These are phyloP conservation scores for Termitomyces sp. DNA, from an alignment of 768 basidiomycete species.

Conservation along the genomic window DNA sequence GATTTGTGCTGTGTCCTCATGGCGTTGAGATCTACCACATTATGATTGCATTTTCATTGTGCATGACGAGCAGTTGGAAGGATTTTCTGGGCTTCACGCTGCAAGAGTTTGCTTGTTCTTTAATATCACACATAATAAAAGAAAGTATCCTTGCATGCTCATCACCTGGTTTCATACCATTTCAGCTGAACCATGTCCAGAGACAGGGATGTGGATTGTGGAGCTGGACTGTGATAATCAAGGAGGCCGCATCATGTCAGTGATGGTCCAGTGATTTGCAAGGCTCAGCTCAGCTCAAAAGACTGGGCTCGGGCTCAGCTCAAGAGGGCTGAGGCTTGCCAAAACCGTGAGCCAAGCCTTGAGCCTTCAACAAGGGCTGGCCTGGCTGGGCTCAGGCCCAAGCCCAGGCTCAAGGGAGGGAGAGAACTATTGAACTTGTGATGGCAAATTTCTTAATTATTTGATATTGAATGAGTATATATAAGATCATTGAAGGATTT, in stretches of 20 bases:
- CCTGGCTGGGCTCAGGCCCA: too few species aligned
- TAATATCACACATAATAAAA: slow-evolving; percentile 16
- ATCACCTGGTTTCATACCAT: slow-evolving; percentile 23
- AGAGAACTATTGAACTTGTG: too few species aligned
- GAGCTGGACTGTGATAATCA: slow-evolving; percentile 16
- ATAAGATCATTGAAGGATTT: too few species aligned
- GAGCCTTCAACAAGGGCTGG: too few species aligned
- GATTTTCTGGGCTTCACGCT: slow-evolving; percentile 20
- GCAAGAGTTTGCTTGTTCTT: slow-evolving; percentile 24
- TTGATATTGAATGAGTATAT: too few species aligned
- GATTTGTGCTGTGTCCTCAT: slow-evolving; percentile 1
- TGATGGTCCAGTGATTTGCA: too few species aligned
- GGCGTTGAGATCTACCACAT: not conserved
- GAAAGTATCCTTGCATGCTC: slow-evolving; percentile 24
- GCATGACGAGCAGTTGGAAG: not conserved
- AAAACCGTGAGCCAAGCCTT: too few species aligned
- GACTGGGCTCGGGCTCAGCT: too few species aligned
- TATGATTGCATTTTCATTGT: slow-evolving; percentile 2
- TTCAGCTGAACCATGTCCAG: slow-evolving; percentile 15
- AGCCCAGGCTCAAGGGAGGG: too few species aligned
- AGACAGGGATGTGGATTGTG: slow-evolving; percentile 26
- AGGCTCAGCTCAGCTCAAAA: too few species aligned
- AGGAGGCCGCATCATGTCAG: slow-evolving; percentile 6
- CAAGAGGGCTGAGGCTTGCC: too few species aligned
- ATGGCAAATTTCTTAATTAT: too few species aligned